Evolutionary conservation across 768 basidiomycete species (phyloP).

Genomic region (Boletus patriciae): DNA sequence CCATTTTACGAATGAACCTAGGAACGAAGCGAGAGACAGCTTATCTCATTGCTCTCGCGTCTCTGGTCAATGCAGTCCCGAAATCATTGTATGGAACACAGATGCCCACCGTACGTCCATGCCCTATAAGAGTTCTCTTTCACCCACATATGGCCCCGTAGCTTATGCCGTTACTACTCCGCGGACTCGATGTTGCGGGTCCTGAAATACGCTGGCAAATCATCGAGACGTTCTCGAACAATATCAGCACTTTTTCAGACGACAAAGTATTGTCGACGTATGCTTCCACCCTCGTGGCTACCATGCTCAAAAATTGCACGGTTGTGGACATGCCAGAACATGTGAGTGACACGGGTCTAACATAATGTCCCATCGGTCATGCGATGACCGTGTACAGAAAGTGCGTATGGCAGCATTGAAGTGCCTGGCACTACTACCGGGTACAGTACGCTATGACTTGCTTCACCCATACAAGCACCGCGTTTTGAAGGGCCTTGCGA

Average conservation of each 20-base stretch:
- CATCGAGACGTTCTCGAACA: constrained; percentile 73
- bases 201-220: constrained; percentile 72
- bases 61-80: constrained; percentile 77
- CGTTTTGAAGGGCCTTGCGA: constrained; percentile 74
- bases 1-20: constrained; percentile 23
- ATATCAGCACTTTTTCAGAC: constrained; percentile 58
- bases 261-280: constrained; percentile 63
- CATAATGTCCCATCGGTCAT: background rate
- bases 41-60: constrained; percentile 80
- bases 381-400: constrained; percentile 44
- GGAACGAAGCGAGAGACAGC: constrained; percentile 58
- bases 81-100: constrained; percentile 70
- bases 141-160: constrained; percentile 31
- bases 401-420: constrained; percentile 75
- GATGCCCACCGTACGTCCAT: constrained; percentile 53
- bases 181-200: constrained; percentile 78
- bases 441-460: constrained; percentile 74
- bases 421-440: constrained; percentile 73
- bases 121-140: background rate
- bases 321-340: constrained; percentile 51
- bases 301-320: constrained; percentile 67
- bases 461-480: constrained; percentile 76
- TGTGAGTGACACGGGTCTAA: constrained; percentile 40
- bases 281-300: constrained; percentile 64
- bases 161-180: constrained; percentile 88